A percentile compares a stretch with the other conserved stretches of the same genome.
phyloP scores from a whole-genome alignment of 768 basidiomycete species.

The Leccinum sublutescens region DNA sequence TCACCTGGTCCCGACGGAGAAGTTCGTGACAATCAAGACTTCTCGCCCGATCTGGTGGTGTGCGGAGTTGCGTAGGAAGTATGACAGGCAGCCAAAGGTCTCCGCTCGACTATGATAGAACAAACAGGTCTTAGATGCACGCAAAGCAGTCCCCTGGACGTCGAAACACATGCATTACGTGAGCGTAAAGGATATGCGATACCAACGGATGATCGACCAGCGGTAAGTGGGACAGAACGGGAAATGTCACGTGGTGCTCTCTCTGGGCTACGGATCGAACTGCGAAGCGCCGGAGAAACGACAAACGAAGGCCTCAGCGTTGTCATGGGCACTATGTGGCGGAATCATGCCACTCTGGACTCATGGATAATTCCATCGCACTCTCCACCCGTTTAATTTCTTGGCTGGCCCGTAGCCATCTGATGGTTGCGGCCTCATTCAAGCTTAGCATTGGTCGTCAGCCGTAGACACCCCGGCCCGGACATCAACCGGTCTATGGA shows the following conservation, averaged over 20 bases:
- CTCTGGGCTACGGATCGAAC: neutral
- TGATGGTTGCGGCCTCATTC: too few relatives aligned
- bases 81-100: neutral
- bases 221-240: neutral
- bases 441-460: neutral
- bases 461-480: neutral
- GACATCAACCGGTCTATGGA: neutral
- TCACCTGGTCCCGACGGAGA: conserved; percentile 70
- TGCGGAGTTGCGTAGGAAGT: conserved; percentile 52
- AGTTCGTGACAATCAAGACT: conserved; percentile 70
- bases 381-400: too few relatives aligned
- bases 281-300: neutral
- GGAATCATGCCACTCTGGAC: too few relatives aligned
- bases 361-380: too few relatives aligned
- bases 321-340: too few relatives aligned
- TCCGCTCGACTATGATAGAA: neutral
- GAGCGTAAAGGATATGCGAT: neutral
- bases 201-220: neutral
- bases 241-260: neutral
- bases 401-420: too few relatives aligned
- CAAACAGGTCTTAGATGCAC: neutral
- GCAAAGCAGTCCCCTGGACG: neutral
- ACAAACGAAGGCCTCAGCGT: neutral
- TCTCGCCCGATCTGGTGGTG: conserved; percentile 90
- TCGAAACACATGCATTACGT: neutral